These are phyloP conservation scores for Alternaria conjuncta DNA, from an alignment of 2,329 filamentous ascomycete genomes.

Conservation along the genomic window DNA sequence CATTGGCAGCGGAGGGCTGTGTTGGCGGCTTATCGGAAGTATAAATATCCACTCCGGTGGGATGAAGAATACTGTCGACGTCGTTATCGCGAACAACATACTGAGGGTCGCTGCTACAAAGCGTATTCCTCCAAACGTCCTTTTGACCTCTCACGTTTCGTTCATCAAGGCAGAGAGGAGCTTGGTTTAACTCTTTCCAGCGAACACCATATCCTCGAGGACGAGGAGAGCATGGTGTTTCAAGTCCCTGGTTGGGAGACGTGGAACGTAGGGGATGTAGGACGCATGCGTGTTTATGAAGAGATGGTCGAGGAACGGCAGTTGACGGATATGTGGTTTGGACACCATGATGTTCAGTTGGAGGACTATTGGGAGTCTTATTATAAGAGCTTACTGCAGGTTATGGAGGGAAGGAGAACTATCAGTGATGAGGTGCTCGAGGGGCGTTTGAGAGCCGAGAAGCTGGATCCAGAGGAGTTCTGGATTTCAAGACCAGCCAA, in stretches of 20 bases:
- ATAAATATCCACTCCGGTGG: not conserved
- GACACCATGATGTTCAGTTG: not conserved
- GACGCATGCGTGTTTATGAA: not conserved
- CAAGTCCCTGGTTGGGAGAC: not conserved
- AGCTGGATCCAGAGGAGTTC: not conserved
- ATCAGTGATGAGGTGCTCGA: not conserved
- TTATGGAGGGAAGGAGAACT: not conserved
- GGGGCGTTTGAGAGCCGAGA: not conserved
- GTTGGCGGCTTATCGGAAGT: not conserved
- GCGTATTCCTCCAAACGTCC: not conserved
- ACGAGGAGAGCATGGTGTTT: not conserved
- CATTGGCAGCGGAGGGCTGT: not conserved
- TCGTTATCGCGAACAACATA: not conserved
- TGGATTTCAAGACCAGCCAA: not conserved
- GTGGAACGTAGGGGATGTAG: not conserved
- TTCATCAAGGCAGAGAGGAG: not conserved
- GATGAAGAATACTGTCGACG: not conserved
- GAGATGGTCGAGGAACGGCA: not conserved
- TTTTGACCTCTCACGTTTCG: not conserved
- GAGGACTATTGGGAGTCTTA: not conserved
- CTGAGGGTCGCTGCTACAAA: not conserved
- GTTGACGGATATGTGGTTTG: not conserved
- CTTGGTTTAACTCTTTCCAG: not conserved
- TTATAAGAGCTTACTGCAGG: not conserved
- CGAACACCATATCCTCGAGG: not conserved